A percentile compares a stretch with the other conserved stretches of the same genome.
Conservation (phyloP, 257 asterid species). For the Salvia hispanica region DNA sequence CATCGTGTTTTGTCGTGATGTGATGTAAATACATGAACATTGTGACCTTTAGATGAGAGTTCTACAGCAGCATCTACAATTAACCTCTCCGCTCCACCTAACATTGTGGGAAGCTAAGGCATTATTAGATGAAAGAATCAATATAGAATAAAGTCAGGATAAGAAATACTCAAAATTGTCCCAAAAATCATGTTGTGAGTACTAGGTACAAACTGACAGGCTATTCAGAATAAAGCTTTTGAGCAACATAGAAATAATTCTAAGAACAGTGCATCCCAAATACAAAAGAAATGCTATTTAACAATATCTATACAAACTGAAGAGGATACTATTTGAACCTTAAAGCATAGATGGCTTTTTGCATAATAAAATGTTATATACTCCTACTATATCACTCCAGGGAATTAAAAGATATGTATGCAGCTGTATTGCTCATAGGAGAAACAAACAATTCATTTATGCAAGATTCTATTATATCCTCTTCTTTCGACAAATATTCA, state of each 20-base stretch:
- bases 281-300: not conserved
- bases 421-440: too few species aligned
- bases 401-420: not conserved
- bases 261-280: not conserved
- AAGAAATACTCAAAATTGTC: not conserved
- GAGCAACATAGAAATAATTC: constrained; percentile 8
- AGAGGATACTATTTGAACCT: constrained; percentile 1
- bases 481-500: too few species aligned
- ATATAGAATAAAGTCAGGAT: not conserved
- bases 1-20: constrained; percentile 87
- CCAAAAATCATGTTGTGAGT: not conserved
- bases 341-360: not conserved
- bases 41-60: constrained; percentile 79
- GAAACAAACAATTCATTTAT: too few species aligned
- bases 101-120: constrained; percentile 20
- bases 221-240: constrained; percentile 12
- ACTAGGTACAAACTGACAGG: constrained; percentile 4
- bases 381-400: not conserved
- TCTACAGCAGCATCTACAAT: constrained; percentile 93
- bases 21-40: constrained; percentile 84
- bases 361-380: constrained; percentile 15
- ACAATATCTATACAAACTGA: not conserved
- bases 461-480: too few species aligned
- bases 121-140: constrained; percentile 9
- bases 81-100: constrained; percentile 98